These are phyloP conservation scores for Colletotrichum lindemuthianum DNA, from an alignment of 2,329 filamentous ascomycete species.

Conservation along the genomic window DNA sequence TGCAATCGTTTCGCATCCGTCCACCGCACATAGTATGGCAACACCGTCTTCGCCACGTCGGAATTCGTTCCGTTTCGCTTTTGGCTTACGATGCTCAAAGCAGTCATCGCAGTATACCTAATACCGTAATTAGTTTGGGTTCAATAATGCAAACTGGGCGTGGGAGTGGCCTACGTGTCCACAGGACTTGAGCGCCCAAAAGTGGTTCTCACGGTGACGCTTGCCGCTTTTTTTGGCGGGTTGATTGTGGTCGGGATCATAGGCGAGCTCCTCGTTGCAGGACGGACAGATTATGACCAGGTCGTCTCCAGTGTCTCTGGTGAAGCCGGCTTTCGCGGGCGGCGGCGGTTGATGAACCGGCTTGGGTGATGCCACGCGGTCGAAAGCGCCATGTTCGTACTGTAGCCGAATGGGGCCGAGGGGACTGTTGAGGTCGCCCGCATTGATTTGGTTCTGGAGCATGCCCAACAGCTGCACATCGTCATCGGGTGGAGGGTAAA, in stretches of 20 bases:
- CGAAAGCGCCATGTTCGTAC: constrained; percentile 42
- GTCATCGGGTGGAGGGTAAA: constrained; percentile 26
- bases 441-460: constrained; percentile 27
- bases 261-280: constrained; percentile 85
- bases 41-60: constrained; percentile 46
- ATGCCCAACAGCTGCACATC: constrained; percentile 31
- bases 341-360: constrained; percentile 70
- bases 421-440: constrained; percentile 31
- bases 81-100: constrained; percentile 64
- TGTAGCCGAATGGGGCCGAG: constrained; percentile 36
- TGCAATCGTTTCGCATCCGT: constrained; percentile 65
- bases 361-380: constrained; percentile 50
- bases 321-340: constrained; percentile 80
- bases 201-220: constrained; percentile 75
- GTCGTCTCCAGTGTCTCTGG: constrained; percentile 77
- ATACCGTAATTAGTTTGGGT: background rate
- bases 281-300: constrained; percentile 84
- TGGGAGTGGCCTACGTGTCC: constrained; percentile 76
- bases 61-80: constrained; percentile 43
- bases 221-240: constrained; percentile 58
- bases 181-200: constrained; percentile 91
- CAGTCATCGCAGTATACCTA: constrained; percentile 73
- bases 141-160: constrained; percentile 39
- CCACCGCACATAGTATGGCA: constrained; percentile 59
- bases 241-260: constrained; percentile 63